These are phyloP conservation scores for Bidens hawaiensis DNA, from an alignment of 140 eudicot species.

Conservation along the genomic window DNA sequence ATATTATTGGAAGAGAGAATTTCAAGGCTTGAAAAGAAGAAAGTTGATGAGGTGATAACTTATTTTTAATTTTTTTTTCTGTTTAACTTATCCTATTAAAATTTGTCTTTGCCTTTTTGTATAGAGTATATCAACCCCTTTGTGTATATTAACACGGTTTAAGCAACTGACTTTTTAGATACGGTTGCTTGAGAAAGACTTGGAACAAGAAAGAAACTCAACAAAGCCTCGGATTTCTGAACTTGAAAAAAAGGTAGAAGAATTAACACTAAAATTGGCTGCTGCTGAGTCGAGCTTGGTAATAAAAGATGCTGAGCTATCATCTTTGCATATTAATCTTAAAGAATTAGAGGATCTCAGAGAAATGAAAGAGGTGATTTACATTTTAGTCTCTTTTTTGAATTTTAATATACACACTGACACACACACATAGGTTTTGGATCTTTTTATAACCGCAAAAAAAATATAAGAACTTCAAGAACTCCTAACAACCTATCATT, in stretches of 20 bases:
- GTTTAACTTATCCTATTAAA: neutral
- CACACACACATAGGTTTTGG: too few relatives aligned
- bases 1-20: slow-evolving; percentile 63
- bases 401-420: too few relatives aligned
- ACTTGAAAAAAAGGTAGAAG: slow-evolving; percentile 75
- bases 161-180: slow-evolving; percentile 34
- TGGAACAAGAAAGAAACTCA: slow-evolving; percentile 62
- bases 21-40: slow-evolving; percentile 63
- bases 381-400: slow-evolving; percentile 4
- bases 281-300: slow-evolving; percentile 54
- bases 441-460: too few relatives aligned
- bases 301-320: slow-evolving; percentile 54
- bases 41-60: slow-evolving; percentile 57
- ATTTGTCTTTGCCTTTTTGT: neutral
- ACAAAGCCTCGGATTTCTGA: slow-evolving; percentile 53
- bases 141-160: too few relatives aligned
- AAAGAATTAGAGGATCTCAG: slow-evolving; percentile 86
- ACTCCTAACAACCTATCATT: too few relatives aligned
- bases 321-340: slow-evolving; percentile 55
- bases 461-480: too few relatives aligned
- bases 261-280: slow-evolving; percentile 38
- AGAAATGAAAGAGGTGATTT: slow-evolving; percentile 92
- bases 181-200: slow-evolving; percentile 44
- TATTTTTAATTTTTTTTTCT: neutral
- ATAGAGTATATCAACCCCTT: too few relatives aligned